Conservation (phyloP, 2,329 filamentous ascomycete genomes). For the Fusarium armeniacum region DNA sequence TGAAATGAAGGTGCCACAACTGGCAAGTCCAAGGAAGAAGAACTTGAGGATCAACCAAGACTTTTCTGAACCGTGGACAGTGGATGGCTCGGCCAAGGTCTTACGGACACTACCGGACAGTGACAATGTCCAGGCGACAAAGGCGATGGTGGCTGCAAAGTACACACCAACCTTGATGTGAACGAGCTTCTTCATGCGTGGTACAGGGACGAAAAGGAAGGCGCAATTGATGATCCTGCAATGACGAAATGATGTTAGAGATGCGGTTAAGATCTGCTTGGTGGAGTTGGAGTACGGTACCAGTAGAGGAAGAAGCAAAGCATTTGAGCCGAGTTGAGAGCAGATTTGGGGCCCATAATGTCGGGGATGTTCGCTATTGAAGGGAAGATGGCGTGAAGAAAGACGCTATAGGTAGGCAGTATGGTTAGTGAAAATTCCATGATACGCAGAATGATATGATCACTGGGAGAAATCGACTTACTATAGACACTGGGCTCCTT, state of each 20-base stretch:
- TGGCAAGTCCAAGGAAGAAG: slow-evolving; percentile 14
- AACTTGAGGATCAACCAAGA: slow-evolving; percentile 28
- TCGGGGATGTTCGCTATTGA: slow-evolving; percentile 19
- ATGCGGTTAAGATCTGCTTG: no score
- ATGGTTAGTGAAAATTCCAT: not conserved
- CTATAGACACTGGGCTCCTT: slow-evolving; percentile 25
- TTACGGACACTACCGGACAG: not conserved
- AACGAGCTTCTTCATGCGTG: slow-evolving; percentile 11
- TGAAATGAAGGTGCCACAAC: slow-evolving; percentile 11
- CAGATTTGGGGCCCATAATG: slow-evolving; percentile 19
- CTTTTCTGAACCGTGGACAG: slow-evolving; percentile 1
- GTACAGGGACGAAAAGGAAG: slow-evolving; percentile 15
- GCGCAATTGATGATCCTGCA: slow-evolving; percentile 11
- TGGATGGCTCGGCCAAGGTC: not conserved
- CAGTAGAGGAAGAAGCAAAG: slow-evolving; percentile 30
- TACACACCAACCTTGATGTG: slow-evolving; percentile 22
- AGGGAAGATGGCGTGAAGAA: slow-evolving; percentile 17
- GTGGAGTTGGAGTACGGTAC: not conserved
- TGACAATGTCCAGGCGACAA: slow-evolving; percentile 13
- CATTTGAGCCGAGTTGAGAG: slow-evolving; percentile 25
- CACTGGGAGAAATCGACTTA: not conserved
- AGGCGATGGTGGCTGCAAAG: slow-evolving; percentile 19
- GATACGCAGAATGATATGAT: no score
- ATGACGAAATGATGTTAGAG: no score
- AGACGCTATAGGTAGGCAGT: not conserved